A percentile compares a stretch with the other conserved stretches of the same genome.
Evolutionary conservation across 805 yeast genomes (phyloP).

Genomic region (Cyberlindnera bimundalis): DNA sequence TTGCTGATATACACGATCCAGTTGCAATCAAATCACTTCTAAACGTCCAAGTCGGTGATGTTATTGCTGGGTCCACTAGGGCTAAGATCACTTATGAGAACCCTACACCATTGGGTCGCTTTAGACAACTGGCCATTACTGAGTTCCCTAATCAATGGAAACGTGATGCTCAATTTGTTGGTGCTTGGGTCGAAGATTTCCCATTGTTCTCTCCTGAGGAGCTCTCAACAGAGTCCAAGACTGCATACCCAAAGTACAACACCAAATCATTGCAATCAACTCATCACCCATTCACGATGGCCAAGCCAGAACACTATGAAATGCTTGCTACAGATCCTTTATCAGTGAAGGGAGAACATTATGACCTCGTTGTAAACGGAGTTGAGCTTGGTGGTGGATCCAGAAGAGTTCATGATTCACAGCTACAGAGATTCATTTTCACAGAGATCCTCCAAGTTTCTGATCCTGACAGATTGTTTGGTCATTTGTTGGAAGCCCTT

Average conservation of each 20-base stretch:
- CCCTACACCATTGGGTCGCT: slow-evolving; percentile 90
- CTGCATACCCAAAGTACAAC: slow-evolving; percentile 62
- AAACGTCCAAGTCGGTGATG: slow-evolving; percentile 59
- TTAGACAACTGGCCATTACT: slow-evolving; percentile 70
- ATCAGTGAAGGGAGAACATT: slow-evolving; percentile 80
- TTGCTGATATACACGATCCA: slow-evolving; percentile 34
- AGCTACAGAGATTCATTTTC: slow-evolving; percentile 71
- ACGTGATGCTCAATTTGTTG: slow-evolving; percentile 43
- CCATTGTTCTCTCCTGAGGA: slow-evolving; percentile 86
- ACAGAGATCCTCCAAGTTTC: slow-evolving; percentile 56
- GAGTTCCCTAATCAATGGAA: slow-evolving; percentile 46
- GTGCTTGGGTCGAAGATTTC: slow-evolving; percentile 86
- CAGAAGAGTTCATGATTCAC: slow-evolving; percentile 86
- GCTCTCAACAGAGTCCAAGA: slow-evolving; percentile 17
- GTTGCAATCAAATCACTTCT: slow-evolving; percentile 33
- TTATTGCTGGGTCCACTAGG: slow-evolving; percentile 78
- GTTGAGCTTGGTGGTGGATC: slow-evolving; percentile 98
- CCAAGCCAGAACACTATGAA: slow-evolving; percentile 62
- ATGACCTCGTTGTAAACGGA: slow-evolving; percentile 91
- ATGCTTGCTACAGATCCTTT: slow-evolving; percentile 53
- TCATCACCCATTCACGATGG: slow-evolving; percentile 98
- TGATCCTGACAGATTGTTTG: slow-evolving; percentile 64
- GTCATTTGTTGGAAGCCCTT: slow-evolving; percentile 80
- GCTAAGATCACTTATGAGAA: slow-evolving; percentile 72
- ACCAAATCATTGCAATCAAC: slow-evolving; percentile 54